Evolutionary conservation across 352 stramenopile species (phyloP), one percentile per base, ranked within the genome.

Genomic region (Phytophthora cryptogea): DNA sequence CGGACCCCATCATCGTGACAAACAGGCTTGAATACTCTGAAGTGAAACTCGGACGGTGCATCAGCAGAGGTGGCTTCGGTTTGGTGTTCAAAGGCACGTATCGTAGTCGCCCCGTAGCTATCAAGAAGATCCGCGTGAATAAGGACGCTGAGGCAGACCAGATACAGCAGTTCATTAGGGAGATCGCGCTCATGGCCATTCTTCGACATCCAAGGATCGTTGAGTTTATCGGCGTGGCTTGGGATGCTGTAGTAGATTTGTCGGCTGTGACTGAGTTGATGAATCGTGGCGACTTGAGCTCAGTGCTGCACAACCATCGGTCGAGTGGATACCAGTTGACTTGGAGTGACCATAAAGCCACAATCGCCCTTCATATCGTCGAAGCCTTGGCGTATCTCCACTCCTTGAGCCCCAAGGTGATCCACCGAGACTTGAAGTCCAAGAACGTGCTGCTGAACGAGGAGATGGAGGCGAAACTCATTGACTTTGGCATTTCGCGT

Each of bases 401-500:
- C 44, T 79, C 73, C 0, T 64, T 78, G 16, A 68, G 53, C 45
- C 75, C 72, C 3, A 72, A 70, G 45, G 63, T 84, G 32, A 67
- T 80, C 27, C 71, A 80, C 42, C 59, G 70, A 5, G 70, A 79
- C 42, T 41, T 79, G 39, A 79, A 79, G 50, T 76, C 66, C 32
- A 79, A 74, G 28, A 68, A 83, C 14, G 71, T 76, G 33, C 68
- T 84, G 46, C 57, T 86, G 14, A 87, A 77, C 45, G 37, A 58
- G 2, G 64, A 78, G 1, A 59, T 82, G 61, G 61, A 85, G 27
- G 76, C 76, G 7, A 90, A 90, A 41, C 59, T 90, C 32, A 89
- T 69, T 30, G 81, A 89, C 63, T 91, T 91, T 74, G 79, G 79
- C 20, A 76, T 82, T 33, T 76, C 72, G 0, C 66, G 76, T 0